Conservation (phyloP, 768 basidiomycete genomes). For the Tulasnella sp. region DNA sequence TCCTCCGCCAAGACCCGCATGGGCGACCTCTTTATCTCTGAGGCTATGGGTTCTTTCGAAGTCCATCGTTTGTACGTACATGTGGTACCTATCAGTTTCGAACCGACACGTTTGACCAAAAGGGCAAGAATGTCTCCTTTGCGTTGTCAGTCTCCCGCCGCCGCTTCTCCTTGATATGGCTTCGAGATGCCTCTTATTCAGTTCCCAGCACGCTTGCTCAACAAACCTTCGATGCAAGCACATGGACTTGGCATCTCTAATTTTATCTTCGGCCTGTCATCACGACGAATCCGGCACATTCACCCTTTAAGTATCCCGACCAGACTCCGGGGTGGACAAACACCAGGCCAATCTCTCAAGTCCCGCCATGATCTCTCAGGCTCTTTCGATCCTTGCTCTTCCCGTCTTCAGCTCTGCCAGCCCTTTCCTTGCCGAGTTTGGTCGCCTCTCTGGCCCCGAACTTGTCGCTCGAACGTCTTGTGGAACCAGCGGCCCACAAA, state of each 20-base stretch:
- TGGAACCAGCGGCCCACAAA: neutral
- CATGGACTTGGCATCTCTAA: neutral
- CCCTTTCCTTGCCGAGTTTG: constrained; percentile 11
- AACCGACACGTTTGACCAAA: neutral
- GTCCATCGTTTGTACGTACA: neutral
- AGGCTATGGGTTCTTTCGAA: neutral
- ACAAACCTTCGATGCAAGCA: constrained; percentile 5
- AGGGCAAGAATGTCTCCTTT: neutral
- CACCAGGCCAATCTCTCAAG: neutral
- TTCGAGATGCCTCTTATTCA: neutral
- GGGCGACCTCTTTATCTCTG: neutral
- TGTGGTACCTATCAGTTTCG: neutral
- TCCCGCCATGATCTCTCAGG: neutral
- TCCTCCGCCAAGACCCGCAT: neutral
- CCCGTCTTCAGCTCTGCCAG: neutral
- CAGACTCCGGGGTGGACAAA: neutral
- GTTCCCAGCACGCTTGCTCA: neutral
- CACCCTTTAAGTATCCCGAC: neutral
- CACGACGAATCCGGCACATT: neutral
- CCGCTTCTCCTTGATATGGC: neutral
- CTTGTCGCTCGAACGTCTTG: constrained; percentile 15
- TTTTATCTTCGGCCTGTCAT: neutral
- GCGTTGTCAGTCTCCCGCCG: neutral
- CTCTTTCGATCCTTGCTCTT: neutral
- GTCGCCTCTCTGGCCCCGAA: neutral